Conservation (phyloP, 441 rosid genomes). For the Populus hybrid region DNA sequence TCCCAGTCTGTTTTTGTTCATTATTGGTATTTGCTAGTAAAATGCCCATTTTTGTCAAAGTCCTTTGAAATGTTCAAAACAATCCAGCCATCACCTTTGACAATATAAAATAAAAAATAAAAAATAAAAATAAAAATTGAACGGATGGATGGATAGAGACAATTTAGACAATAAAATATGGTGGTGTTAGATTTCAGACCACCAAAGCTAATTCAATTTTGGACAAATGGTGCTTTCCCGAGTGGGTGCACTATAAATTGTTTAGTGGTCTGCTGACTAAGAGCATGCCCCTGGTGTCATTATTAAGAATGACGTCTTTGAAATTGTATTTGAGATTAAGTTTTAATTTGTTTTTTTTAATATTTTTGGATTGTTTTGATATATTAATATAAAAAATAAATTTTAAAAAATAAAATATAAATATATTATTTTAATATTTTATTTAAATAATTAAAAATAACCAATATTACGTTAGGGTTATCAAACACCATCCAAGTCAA, state of each 20-base stretch:
- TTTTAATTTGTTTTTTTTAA: no score
- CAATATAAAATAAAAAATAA: not conserved
- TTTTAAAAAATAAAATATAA: no score
- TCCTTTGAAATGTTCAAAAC: conserved; percentile 3
- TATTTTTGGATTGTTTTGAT: no score
- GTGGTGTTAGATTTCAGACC: not conserved
- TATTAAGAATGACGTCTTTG: not conserved
- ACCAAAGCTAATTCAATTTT: not conserved
- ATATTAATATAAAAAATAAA: no score
- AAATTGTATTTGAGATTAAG: no score
- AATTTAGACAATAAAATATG: not conserved
- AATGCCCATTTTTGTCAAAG: not conserved
- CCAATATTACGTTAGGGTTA: not conserved
- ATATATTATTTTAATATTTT: no score
- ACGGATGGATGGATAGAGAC: no score
- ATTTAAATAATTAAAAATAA: no score
- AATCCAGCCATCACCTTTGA: not conserved
- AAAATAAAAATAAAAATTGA: not conserved
- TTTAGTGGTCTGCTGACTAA: not conserved
- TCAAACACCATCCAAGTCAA: not conserved
- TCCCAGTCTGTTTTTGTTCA: not conserved
- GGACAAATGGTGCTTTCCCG: not conserved
- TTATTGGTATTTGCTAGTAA: not conserved
- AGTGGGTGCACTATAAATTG: not conserved
- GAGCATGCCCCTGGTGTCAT: not conserved